phyloP scores from a whole-genome alignment of 345 rosid species.

The Aquilaria sinensis region DNA sequence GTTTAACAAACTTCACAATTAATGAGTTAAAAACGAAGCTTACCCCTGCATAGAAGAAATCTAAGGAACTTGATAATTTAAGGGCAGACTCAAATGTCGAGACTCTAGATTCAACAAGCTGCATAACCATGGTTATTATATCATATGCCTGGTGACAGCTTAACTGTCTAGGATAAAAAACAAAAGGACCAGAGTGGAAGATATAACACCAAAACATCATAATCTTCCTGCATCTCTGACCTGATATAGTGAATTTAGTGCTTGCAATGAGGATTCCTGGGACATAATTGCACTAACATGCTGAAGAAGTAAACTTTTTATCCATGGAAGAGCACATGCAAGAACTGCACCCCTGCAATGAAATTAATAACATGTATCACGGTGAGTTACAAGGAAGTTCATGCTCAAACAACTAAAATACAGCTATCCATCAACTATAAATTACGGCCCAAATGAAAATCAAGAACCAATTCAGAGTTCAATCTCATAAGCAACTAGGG shows the following conservation, averaged over 20 bases:
- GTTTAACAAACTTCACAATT: background rate
- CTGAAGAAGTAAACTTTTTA: slow-evolving; percentile 68
- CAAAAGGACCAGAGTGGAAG: background rate
- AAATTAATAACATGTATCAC: background rate
- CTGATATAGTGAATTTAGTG: slow-evolving; percentile 85
- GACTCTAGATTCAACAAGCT: slow-evolving; percentile 83
- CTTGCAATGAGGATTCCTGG: slow-evolving; percentile 64
- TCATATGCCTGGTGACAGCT: background rate
- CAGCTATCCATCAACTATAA: too few species aligned
- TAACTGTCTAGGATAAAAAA: too few species aligned
- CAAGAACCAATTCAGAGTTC: too few species aligned
- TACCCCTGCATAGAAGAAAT: slow-evolving; percentile 49
- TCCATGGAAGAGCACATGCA: slow-evolving; percentile 89
- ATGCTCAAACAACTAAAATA: too few species aligned
- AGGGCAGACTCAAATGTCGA: slow-evolving; percentile 61
- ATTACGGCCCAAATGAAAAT: too few species aligned
- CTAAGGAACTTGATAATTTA: slow-evolving; percentile 67
- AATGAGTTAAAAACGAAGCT: background rate
- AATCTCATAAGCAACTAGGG: too few species aligned
- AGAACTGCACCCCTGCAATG: slow-evolving; percentile 76
- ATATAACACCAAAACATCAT: background rate
- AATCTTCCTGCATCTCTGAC: slow-evolving; percentile 22
- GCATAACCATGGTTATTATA: slow-evolving; percentile 18
- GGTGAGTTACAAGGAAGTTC: too few species aligned
- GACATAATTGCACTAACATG: slow-evolving; percentile 86